Percentiles rank a stretch among this genome's conserved stretches.
These are phyloP conservation scores for Leptographium procerum DNA, from an alignment of 2,329 filamentous ascomycete genomes.

Conservation along the genomic window DNA sequence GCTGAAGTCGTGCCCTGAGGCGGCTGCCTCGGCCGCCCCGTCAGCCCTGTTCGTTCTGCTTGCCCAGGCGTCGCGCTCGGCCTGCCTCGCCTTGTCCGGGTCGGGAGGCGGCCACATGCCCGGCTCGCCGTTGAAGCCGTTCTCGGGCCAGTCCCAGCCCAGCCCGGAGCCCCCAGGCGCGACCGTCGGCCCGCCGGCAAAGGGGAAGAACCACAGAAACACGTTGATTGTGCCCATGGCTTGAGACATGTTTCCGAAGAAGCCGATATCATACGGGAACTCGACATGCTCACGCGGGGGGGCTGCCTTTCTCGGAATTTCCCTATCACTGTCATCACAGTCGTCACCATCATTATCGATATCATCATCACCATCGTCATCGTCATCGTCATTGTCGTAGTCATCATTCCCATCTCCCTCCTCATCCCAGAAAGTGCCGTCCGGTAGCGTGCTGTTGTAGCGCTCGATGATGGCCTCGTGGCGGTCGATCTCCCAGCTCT, in stretches of 20 bases:
- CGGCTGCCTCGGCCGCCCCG: neutral
- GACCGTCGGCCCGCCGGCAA: slow-evolving; percentile 40
- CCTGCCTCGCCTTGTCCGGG: slow-evolving; percentile 46
- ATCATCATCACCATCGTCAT: slow-evolving; percentile 18
- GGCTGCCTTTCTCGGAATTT: neutral
- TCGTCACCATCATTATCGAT: slow-evolving; percentile 18
- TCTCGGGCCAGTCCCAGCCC: slow-evolving; percentile 58
- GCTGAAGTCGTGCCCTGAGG: neutral
- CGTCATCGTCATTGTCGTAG: slow-evolving; percentile 13
- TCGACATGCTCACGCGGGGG: slow-evolving; percentile 51
- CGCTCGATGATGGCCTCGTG: slow-evolving; percentile 46
- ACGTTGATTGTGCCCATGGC: slow-evolving; percentile 62
- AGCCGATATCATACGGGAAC: slow-evolving; percentile 71
- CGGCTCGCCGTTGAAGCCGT: slow-evolving; percentile 58
- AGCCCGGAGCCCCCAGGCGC: slow-evolving; percentile 23
- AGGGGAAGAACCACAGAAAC: slow-evolving; percentile 58
- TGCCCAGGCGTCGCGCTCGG: slow-evolving; percentile 8
- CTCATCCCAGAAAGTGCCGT: slow-evolving; percentile 29
- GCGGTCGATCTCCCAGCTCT: slow-evolving; percentile 61
- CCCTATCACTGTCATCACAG: slow-evolving; percentile 18
- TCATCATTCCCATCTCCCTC: slow-evolving; percentile 18
- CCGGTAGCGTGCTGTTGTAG: slow-evolving; percentile 23
- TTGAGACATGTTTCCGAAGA: slow-evolving; percentile 62
- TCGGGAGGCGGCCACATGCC: slow-evolving; percentile 54
- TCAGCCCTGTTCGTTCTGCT: neutral